Evolutionary conservation across 2,329 filamentous ascomycete species (phyloP).

Genomic region (Didymella pinodella): DNA sequence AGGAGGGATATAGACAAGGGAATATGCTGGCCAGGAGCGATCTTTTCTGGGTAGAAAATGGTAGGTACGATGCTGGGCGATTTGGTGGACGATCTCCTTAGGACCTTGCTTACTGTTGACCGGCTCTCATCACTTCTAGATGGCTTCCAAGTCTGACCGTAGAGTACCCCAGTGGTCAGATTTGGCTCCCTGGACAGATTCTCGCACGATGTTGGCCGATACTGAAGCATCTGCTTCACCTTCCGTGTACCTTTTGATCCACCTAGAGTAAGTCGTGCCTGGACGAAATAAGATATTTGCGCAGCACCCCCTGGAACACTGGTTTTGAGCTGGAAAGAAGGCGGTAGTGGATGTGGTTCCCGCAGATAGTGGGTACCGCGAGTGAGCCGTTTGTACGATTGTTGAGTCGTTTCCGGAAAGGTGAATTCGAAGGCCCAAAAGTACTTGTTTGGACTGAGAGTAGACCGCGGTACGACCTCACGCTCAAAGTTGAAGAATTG

Average conservation of each 20-base stretch:
- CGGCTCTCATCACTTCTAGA: conserved; percentile 23
- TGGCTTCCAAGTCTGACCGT: conserved; percentile 42
- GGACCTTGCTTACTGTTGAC: conserved; percentile 32
- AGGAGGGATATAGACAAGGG: conserved; percentile 38
- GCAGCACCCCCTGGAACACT: conserved; percentile 39
- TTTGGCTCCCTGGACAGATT: conserved; percentile 28
- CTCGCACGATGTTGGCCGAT: conserved; percentile 33
- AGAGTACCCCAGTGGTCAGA: conserved; percentile 36
- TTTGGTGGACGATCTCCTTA: conserved; percentile 28
- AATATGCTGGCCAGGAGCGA: conserved; percentile 46
- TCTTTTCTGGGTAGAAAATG: conserved; percentile 37
- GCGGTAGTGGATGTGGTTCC: conserved; percentile 45
- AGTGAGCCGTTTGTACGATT: conserved; percentile 36
- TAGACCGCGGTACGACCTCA: conserved; percentile 29
- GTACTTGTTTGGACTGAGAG: conserved; percentile 38
- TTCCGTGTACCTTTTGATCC: conserved; percentile 26
- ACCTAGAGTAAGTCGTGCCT: conserved; percentile 34
- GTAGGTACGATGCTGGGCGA: conserved; percentile 43
- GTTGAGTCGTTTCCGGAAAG: conserved; percentile 44
- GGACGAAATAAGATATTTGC: conserved; percentile 42
- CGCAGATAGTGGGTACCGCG: conserved; percentile 41
- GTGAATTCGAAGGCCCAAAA: conserved; percentile 48
- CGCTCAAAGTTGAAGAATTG: conserved; percentile 43
- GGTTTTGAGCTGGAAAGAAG: conserved; percentile 42
- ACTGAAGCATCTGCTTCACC: conserved; percentile 37